phyloP scores from a whole-genome alignment of 2,329 filamentous ascomycete species.

The Fusarium mangiferae region DNA sequence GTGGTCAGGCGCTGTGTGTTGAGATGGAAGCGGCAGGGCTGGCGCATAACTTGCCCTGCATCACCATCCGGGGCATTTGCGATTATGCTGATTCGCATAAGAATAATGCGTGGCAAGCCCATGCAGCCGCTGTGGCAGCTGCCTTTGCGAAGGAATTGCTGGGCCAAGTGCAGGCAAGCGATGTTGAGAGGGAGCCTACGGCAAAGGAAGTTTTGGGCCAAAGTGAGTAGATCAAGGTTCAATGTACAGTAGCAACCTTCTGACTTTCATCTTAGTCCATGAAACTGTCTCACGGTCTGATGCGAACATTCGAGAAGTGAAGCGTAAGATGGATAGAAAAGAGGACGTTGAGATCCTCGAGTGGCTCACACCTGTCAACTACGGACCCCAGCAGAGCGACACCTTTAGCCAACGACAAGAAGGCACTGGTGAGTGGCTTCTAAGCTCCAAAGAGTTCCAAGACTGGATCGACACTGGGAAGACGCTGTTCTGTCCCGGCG shows the following conservation, averaged over 20 bases:
- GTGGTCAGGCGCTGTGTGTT: not conserved
- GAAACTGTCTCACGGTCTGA: fast-evolving
- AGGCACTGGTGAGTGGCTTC: not conserved
- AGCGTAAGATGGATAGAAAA: fast-evolving
- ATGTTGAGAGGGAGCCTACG: fast-evolving
- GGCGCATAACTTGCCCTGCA: fast-evolving
- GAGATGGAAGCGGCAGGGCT: not conserved
- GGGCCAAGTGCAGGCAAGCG: not conserved
- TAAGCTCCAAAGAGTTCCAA: fast-evolving
- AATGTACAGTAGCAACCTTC: fast-evolving
- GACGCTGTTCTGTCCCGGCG: fast-evolving
- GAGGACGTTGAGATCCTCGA: not conserved
- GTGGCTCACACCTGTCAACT: not conserved
- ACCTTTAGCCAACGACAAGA: not conserved
- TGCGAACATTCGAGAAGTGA: fast-evolving
- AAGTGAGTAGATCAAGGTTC: not conserved
- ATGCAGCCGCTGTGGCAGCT: not conserved
- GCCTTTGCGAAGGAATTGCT: not conserved
- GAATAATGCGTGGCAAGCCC: not conserved
- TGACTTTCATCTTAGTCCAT: not conserved
- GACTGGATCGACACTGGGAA: fast-evolving
- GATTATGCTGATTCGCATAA: not conserved
- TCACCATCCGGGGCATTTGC: not conserved
- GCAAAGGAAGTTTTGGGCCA: fast-evolving
- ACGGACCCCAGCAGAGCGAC: fast-evolving